Conservation (phyloP, 176 grass and related monocot genomes). For the Olyra latifolia region DNA sequence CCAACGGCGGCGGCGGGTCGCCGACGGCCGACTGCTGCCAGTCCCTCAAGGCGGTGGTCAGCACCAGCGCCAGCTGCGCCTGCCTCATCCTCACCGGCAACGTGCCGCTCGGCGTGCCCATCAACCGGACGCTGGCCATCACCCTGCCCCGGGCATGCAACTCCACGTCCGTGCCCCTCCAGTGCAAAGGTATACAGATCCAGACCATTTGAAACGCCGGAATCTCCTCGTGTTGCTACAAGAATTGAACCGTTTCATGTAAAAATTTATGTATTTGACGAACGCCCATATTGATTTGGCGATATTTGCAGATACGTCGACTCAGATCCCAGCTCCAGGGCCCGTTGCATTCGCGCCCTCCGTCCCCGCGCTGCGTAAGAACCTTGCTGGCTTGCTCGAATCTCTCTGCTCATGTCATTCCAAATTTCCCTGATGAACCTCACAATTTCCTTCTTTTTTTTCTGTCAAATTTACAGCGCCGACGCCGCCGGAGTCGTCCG, state of each 20-base stretch:
- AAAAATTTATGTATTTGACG: no score
- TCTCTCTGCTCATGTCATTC: background rate
- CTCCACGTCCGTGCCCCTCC: constrained; percentile 57
- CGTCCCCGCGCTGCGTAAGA: constrained; percentile 60
- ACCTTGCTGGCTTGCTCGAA: background rate
- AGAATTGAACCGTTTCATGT: no score
- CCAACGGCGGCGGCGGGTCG: constrained; percentile 46
- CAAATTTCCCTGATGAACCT: background rate
- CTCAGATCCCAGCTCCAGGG: constrained; percentile 44
- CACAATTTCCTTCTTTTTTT: no score
- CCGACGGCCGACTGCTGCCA: constrained; percentile 69
- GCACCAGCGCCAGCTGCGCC: constrained; percentile 57
- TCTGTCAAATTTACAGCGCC: constrained; percentile 17
- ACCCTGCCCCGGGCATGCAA: constrained; percentile 55
- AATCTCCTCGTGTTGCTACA: background rate
- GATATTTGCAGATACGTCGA: constrained; percentile 50
- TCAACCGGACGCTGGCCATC: constrained; percentile 77
- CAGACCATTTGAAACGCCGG: background rate
- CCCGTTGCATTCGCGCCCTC: constrained; percentile 49
- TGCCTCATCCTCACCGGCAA: constrained; percentile 75
- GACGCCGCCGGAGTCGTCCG: constrained; percentile 28
- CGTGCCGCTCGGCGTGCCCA: constrained; percentile 63
- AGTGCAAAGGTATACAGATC: constrained; percentile 48
- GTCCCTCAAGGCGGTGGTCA: constrained; percentile 40
- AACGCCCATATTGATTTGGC: background rate